Percentiles rank a stretch among this genome's conserved stretches.
Conservation (phyloP, 1,284 basidiomycete genomes). For the Gymnopus androsaceus region DNA sequence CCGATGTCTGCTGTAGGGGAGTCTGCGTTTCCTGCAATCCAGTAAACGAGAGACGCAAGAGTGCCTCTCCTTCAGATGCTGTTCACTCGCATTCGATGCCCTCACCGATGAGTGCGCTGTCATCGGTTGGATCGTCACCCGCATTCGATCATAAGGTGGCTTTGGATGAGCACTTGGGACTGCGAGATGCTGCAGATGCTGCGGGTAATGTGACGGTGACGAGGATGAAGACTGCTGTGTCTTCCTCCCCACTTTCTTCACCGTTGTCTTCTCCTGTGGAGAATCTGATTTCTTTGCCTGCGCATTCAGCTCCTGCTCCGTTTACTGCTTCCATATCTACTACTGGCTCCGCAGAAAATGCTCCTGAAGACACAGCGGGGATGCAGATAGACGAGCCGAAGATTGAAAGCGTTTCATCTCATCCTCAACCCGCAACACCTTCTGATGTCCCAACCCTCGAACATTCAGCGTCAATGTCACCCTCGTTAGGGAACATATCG, state of each 20-base stretch:
- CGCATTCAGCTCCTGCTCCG: neutral
- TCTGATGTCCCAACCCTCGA: constrained; percentile 8
- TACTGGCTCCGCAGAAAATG: too few relatives aligned
- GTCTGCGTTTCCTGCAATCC: too few relatives aligned
- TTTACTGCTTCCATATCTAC: neutral
- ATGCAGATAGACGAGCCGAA: too few relatives aligned
- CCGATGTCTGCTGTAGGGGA: too few relatives aligned
- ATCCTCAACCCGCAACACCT: neutral
- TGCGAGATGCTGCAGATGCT: neutral
- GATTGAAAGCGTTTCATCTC: neutral
- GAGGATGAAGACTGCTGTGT: neutral
- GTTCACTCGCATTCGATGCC: neutral
- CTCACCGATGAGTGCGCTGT: constrained; percentile 14
- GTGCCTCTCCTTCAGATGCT: too few relatives aligned
- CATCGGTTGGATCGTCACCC: neutral
- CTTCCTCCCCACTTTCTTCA: constrained; percentile 8
- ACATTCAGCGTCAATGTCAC: constrained; percentile 8
- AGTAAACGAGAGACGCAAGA: too few relatives aligned
- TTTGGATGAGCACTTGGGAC: neutral
- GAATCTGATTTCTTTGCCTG: neutral
- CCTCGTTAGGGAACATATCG: neutral
- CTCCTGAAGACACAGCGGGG: too few relatives aligned
- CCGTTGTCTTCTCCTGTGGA: constrained; percentile 9
- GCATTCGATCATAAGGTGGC: neutral
- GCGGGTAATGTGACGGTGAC: neutral